Evolutionary conservation across 2,329 filamentous ascomycete genomes (phyloP).

Genomic region (Neobulgaria alba): DNA sequence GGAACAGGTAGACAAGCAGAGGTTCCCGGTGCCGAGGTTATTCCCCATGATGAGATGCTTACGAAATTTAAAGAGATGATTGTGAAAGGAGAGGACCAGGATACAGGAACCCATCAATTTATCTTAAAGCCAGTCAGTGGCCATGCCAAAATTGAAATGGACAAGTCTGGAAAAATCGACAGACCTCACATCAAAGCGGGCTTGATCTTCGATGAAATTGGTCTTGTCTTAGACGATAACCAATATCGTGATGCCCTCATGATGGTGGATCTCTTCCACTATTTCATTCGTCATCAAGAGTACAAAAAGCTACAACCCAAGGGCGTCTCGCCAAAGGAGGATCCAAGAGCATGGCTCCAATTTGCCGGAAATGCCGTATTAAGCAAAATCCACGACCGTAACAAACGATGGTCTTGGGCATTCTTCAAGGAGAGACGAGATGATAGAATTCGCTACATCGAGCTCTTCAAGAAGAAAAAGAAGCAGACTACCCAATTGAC

Average conservation of each 20-base stretch:
- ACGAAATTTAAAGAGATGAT: constrained; percentile 72
- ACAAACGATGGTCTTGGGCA: constrained; percentile 90
- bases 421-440: constrained; percentile 91
- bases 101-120: constrained; percentile 64
- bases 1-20: constrained; percentile 71
- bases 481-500: constrained; percentile 56
- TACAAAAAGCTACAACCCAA: constrained; percentile 91
- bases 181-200: constrained; percentile 83
- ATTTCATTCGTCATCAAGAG: constrained; percentile 95
- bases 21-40: constrained; percentile 46
- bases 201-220: constrained; percentile 92
- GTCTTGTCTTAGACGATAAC: constrained; percentile 92
- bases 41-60: constrained; percentile 69
- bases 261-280: constrained; percentile 98
- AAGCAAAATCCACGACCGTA: constrained; percentile 89
- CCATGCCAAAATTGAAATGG: constrained; percentile 86
- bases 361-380: constrained; percentile 88
- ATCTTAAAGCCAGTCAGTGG: constrained; percentile 94
- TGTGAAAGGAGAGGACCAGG: constrained; percentile 53
- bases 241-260: constrained; percentile 96
- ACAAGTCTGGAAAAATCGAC: constrained; percentile 78
- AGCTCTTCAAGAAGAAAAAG: constrained; percentile 91
- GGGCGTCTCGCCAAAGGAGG: constrained; percentile 69
- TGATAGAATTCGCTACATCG: constrained; percentile 80
- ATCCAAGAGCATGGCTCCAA: constrained; percentile 82